Evolutionary conservation across 495 filamentous ascomycete genomes (phyloP).

Genomic region (Trichoderma orchidacearum): DNA sequence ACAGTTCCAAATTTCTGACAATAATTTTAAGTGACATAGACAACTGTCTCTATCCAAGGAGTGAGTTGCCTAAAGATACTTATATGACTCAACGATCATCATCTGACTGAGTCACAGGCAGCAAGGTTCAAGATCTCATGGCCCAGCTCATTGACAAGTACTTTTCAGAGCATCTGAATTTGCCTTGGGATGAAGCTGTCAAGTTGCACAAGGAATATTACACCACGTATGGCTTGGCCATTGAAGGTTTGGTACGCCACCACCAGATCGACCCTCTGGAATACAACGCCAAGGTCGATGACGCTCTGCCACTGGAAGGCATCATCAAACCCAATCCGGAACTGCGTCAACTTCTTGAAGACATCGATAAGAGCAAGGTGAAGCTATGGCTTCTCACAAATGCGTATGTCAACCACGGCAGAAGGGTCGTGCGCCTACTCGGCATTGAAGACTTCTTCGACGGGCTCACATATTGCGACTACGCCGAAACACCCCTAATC

Average conservation of each 20-base stretch:
- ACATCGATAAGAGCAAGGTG: slow-evolving; percentile 68
- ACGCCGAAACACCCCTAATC: slow-evolving; percentile 47
- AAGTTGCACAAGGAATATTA: slow-evolving; percentile 85
- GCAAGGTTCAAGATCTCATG: slow-evolving; percentile 64
- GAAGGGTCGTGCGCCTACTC: slow-evolving; percentile 66
- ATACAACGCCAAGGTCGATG: slow-evolving; percentile 90
- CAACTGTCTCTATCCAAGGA: slow-evolving; percentile 74
- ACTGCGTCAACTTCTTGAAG: slow-evolving; percentile 61
- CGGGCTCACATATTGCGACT: slow-evolving; percentile 88
- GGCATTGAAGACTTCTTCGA: slow-evolving; percentile 81
- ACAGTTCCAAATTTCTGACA: background rate
- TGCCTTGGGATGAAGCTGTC: slow-evolving; percentile 58
- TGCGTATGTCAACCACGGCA: slow-evolving; percentile 81
- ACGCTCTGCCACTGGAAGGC: slow-evolving; percentile 77
- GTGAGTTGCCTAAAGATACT: slow-evolving; percentile 21
- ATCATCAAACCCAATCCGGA: slow-evolving; percentile 65
- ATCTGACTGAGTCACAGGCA: slow-evolving; percentile 26
- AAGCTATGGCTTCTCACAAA: slow-evolving; percentile 93
- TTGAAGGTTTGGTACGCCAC: slow-evolving; percentile 83
- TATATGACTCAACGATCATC: background rate
- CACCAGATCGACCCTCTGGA: slow-evolving; percentile 93
- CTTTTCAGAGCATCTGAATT: slow-evolving; percentile 63
- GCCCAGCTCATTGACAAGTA: slow-evolving; percentile 64
- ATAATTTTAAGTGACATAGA: slow-evolving; percentile 64
- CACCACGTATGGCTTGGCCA: slow-evolving; percentile 88